These are phyloP conservation scores for Periconia sp. DNA, from an alignment of 2,329 filamentous ascomycete genomes.

Conservation along the genomic window DNA sequence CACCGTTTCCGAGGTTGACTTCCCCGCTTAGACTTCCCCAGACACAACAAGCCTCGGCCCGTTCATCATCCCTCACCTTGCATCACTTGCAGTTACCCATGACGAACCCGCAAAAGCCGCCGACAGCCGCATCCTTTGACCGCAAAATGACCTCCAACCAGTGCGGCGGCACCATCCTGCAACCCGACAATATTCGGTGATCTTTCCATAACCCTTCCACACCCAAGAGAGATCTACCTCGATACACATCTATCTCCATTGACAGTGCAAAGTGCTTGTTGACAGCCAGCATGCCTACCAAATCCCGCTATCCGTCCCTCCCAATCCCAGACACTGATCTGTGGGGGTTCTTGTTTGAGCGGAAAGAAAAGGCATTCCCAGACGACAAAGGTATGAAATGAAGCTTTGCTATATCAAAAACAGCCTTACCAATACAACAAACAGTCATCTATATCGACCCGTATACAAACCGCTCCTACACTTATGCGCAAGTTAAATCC, in stretches of 20 bases:
- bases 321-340: constrained; percentile 75
- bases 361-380: constrained; percentile 64
- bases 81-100: background rate
- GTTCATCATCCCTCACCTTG: constrained; percentile 5
- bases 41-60: constrained; percentile 6
- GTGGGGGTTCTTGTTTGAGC: constrained; percentile 77
- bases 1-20: background rate
- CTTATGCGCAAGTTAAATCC: constrained; percentile 66
- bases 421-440: constrained; percentile 7
- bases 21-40: constrained; percentile 4
- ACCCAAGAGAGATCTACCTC: background rate
- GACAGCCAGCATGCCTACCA: constrained; percentile 64
- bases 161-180: background rate
- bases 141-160: background rate
- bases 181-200: background rate
- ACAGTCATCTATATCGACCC: constrained; percentile 78
- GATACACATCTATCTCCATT: background rate
- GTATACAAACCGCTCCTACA: constrained; percentile 70
- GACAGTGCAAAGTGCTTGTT: background rate
- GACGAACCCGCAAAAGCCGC: background rate
- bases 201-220: too few relatives aligned
- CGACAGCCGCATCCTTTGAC: background rate
- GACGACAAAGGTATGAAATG: constrained; percentile 67
- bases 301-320: constrained; percentile 65
- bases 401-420: background rate